Conservation (phyloP, 805 yeast genomes). For the Yamadazyma endophytica region DNA sequence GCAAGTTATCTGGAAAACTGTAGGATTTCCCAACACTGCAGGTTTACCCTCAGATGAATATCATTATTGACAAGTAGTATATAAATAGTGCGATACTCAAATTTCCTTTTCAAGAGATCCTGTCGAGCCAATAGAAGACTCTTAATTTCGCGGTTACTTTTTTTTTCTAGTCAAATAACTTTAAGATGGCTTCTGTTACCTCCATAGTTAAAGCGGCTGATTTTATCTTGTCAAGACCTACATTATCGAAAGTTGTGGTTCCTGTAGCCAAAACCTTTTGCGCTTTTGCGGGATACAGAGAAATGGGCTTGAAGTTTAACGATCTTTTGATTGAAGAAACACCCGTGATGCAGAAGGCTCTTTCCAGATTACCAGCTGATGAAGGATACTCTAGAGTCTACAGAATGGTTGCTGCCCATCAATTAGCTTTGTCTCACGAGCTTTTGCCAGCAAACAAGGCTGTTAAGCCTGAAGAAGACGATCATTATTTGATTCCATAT, state of each 20-base stretch:
- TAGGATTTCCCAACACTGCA: constrained; percentile 64
- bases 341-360: constrained; percentile 81
- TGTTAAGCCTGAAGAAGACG: constrained; percentile 74
- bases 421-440: constrained; percentile 77
- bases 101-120: not conserved
- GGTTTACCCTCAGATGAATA: constrained; percentile 59
- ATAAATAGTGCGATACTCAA: not conserved
- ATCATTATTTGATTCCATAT: constrained; percentile 81
- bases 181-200: constrained; percentile 55
- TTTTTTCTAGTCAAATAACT: not conserved
- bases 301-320: constrained; percentile 85
- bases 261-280: constrained; percentile 78
- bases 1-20: constrained; percentile 49
- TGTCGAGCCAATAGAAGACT: no score
- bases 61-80: constrained; percentile 29
- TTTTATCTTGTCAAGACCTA: constrained; percentile 75
- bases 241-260: constrained; percentile 66
- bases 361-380: constrained; percentile 78
- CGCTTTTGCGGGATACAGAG: constrained; percentile 85
- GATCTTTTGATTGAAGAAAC: constrained; percentile 87
- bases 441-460: constrained; percentile 78
- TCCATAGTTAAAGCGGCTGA: constrained; percentile 72
- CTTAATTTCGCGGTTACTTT: no score
- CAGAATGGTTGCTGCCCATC: constrained; percentile 91
- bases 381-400: constrained; percentile 87